Conservation (phyloP, 2,329 filamentous ascomycete species). For the Didymella segeticola region DNA sequence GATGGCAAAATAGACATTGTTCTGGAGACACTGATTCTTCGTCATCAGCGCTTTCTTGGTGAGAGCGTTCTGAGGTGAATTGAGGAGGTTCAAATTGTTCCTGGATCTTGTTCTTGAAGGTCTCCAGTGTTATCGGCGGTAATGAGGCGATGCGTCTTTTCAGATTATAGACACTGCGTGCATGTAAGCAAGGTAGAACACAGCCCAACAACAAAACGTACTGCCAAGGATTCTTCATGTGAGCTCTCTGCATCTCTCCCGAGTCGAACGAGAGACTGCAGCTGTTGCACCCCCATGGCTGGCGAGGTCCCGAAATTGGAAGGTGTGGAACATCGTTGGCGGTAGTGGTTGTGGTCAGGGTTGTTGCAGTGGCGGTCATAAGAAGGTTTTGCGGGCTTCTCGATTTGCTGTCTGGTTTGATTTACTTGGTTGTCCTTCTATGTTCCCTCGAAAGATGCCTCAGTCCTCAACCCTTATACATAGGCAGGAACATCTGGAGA, state of each 20-base stretch:
- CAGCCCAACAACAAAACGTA: neutral
- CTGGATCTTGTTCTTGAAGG: neutral
- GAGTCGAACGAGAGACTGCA: neutral
- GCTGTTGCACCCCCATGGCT: neutral
- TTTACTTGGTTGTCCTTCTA: neutral
- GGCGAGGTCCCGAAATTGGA: neutral
- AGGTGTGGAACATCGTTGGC: neutral
- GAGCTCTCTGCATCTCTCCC: neutral
- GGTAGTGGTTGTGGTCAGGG: neutral
- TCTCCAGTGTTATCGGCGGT: neutral
- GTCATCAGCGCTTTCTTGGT: neutral
- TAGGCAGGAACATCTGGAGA: too few relatives aligned
- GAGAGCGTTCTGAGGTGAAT: neutral
- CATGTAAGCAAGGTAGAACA: neutral
- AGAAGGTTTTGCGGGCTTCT: neutral
- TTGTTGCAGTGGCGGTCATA: neutral
- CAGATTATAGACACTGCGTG: slow-evolving; percentile 4
- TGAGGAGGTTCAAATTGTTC: neutral
- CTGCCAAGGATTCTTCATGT: slow-evolving; percentile 12
- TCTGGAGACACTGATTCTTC: neutral
- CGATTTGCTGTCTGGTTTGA: neutral
- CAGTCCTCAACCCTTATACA: neutral
- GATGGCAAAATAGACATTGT: slow-evolving; percentile 5
- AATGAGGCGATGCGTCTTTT: slow-evolving; percentile 7
- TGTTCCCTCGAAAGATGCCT: neutral